Evolutionary conservation across 129 eudicot genomes (phyloP).

Genomic region (Glebionis coronaria): DNA sequence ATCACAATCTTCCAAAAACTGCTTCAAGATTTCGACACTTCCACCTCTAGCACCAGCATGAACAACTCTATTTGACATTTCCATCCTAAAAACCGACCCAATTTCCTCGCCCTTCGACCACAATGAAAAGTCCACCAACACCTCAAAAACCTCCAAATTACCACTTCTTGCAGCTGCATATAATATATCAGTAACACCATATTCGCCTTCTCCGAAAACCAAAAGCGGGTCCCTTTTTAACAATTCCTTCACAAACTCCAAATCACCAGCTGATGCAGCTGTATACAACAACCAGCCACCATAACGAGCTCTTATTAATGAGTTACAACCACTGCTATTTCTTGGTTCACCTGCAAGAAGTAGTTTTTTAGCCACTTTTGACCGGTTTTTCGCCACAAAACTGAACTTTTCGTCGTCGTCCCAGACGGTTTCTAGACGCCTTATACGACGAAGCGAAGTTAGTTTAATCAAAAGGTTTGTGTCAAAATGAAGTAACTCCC

Average conservation of each 20-base stretch:
- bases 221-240: slow-evolving; percentile 54
- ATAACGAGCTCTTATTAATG: slow-evolving; percentile 79
- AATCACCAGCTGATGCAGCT: slow-evolving; percentile 94
- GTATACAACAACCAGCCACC: slow-evolving; percentile 97
- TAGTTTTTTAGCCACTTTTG: slow-evolving; percentile 61
- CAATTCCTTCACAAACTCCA: slow-evolving; percentile 61
- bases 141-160: slow-evolving; percentile 62
- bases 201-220: slow-evolving; percentile 90
- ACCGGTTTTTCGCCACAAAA: slow-evolving; percentile 56
- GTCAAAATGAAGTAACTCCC: slow-evolving; percentile 73
- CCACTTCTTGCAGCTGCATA: slow-evolving; percentile 90
- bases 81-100: slow-evolving; percentile 45
- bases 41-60: slow-evolving; percentile 96
- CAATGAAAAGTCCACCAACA: slow-evolving; percentile 50
- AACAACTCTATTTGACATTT: slow-evolving; percentile 72
- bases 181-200: slow-evolving; percentile 78
- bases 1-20: slow-evolving; percentile 53
- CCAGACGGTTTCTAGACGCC: slow-evolving; percentile 88
- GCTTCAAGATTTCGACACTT: slow-evolving; percentile 61
- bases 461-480: slow-evolving; percentile 75
- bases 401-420: slow-evolving; percentile 61
- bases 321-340: slow-evolving; percentile 49
- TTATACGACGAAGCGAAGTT: slow-evolving; percentile 75
- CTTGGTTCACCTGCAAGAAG: slow-evolving; percentile 55
- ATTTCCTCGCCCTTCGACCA: slow-evolving; percentile 31